phyloP scores from a whole-genome alignment of 768 basidiomycete species.

The Rhodosporidiobolus sp. region DNA sequence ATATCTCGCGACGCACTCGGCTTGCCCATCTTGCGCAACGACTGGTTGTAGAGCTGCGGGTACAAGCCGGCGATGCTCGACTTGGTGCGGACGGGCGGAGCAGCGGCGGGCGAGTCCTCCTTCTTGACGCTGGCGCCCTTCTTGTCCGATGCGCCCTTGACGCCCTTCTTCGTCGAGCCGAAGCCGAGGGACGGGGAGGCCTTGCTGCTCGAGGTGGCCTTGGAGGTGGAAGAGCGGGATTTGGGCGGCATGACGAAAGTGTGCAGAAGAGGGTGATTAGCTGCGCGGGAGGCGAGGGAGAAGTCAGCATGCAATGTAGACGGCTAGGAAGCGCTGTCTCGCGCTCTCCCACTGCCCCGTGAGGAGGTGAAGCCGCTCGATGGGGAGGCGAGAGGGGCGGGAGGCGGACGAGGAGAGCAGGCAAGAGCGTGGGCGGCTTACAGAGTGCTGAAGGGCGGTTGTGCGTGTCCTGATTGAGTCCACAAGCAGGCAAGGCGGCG shows the following conservation, averaged over 20 bases:
- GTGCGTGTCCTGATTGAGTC: too few species aligned
- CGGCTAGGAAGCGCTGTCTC: too few species aligned
- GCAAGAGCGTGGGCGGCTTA: too few species aligned
- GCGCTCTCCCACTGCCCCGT: too few species aligned
- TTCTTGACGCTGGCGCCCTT: neutral
- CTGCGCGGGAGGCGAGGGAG: too few species aligned
- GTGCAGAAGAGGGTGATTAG: too few species aligned
- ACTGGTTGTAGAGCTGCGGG: slow-evolving; percentile 55
- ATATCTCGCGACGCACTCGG: slow-evolving; percentile 65
- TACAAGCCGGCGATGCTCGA: slow-evolving; percentile 57
- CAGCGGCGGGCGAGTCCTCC: neutral
- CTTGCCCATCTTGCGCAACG: slow-evolving; percentile 59
- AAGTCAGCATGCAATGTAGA: too few species aligned
- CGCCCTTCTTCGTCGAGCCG: slow-evolving; percentile 6
- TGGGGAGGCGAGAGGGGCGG: neutral
- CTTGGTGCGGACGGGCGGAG: slow-evolving; percentile 38
- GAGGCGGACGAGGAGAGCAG: neutral
- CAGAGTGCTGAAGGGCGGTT: too few species aligned
- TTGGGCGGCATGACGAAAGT: slow-evolving; percentile 7
- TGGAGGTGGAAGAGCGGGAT: neutral
- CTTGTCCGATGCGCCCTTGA: neutral
- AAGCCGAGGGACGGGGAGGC: slow-evolving; percentile 7
- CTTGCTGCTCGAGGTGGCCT: neutral
- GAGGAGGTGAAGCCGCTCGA: neutral
- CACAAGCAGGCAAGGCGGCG: too few species aligned